Evolutionary conservation across 2,329 filamentous ascomycete genomes (phyloP).

Genomic region (Aspergillus sp.): DNA sequence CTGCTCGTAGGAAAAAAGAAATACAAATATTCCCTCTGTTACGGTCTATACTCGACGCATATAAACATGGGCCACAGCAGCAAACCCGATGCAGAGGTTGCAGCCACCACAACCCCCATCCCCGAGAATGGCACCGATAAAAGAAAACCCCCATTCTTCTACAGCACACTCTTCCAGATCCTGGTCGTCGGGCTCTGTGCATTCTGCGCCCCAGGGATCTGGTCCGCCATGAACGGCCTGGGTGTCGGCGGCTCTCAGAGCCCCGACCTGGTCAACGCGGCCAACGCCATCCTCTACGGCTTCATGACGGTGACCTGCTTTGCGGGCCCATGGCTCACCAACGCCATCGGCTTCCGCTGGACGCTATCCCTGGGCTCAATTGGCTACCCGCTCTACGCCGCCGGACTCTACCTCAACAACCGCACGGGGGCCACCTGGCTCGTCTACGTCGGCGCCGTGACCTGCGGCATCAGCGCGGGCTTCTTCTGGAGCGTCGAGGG

Average conservation of each 20-base stretch:
- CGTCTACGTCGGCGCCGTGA: slow-evolving; percentile 37
- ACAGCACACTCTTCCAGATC: slow-evolving; percentile 37
- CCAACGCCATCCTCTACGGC: slow-evolving; percentile 48
- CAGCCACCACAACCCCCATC: too few relatives aligned
- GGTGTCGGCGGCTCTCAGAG: slow-evolving; percentile 43
- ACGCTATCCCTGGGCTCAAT: slow-evolving; percentile 45
- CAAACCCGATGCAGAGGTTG: too few relatives aligned
- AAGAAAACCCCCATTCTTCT: slow-evolving; percentile 5
- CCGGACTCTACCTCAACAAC: slow-evolving; percentile 42
- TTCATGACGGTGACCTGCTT: slow-evolving; percentile 48
- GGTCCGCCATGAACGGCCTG: slow-evolving; percentile 45
- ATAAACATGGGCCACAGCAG: too few relatives aligned
- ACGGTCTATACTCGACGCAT: too few relatives aligned
- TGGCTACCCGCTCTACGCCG: slow-evolving; percentile 43
- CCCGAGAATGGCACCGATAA: too few relatives aligned
- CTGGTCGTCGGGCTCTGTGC: slow-evolving; percentile 40
- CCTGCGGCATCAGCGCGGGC: slow-evolving; percentile 40
- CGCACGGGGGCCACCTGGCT: slow-evolving; percentile 39
- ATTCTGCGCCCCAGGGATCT: slow-evolving; percentile 45
- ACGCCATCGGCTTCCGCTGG: slow-evolving; percentile 26
- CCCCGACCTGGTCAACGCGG: slow-evolving; percentile 45
- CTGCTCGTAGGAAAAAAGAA: too few relatives aligned
- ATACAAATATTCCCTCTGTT: too few relatives aligned
- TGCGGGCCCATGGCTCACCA: slow-evolving; percentile 30
- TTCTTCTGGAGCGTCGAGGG: slow-evolving; percentile 46